Percentiles rank a stretch among this genome's conserved stretches.
Conservation (phyloP, 495 filamentous ascomycete genomes). For the Amniculicola lignicola region DNA sequence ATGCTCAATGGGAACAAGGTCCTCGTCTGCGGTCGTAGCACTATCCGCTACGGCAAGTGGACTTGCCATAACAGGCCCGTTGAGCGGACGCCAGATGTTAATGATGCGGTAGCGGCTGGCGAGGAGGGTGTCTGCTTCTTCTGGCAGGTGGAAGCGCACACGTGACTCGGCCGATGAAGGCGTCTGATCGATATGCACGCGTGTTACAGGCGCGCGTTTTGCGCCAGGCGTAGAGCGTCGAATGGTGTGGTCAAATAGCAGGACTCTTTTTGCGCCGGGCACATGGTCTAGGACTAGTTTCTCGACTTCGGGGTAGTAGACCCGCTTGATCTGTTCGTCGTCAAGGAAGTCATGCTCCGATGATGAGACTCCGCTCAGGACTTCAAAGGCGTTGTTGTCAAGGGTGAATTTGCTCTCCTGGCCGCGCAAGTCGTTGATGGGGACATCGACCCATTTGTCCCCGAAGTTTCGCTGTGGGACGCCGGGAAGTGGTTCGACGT, state of each 20-base stretch:
- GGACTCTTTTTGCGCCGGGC: conserved; percentile 58
- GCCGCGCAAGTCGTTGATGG: conserved; percentile 65
- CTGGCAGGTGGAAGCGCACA: conserved; percentile 60
- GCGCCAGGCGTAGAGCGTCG: conserved; percentile 57
- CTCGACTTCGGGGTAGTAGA: conserved; percentile 85
- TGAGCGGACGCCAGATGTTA: conserved; percentile 84
- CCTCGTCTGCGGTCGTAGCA: conserved; percentile 55
- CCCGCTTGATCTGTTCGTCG: conserved; percentile 58
- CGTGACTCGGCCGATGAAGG: conserved; percentile 58
- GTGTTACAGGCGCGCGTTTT: conserved; percentile 59
- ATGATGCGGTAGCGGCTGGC: conserved; percentile 70
- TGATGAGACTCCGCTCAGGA: conserved; percentile 52
- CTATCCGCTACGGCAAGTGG: conserved; percentile 72
- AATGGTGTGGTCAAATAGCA: conserved; percentile 91
- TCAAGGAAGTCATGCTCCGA: conserved; percentile 58
- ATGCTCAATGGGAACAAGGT: conserved; percentile 70
- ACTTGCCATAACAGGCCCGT: conserved; percentile 63
- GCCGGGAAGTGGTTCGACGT: conserved; percentile 64
- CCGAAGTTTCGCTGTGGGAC: conserved; percentile 61
- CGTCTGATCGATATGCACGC: conserved; percentile 85
- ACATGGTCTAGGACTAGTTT: conserved; percentile 59
- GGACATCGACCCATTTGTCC: conserved; percentile 46
- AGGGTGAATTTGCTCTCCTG: conserved; percentile 60
- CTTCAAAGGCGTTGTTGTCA: conserved; percentile 69
- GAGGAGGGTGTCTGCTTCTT: conserved; percentile 56